A percentile compares a stretch with the other conserved stretches of the same genome.
These are phyloP conservation scores for Tagetes erecta DNA, from an alignment of 129 eudicot genomes.

Conservation along the genomic window DNA sequence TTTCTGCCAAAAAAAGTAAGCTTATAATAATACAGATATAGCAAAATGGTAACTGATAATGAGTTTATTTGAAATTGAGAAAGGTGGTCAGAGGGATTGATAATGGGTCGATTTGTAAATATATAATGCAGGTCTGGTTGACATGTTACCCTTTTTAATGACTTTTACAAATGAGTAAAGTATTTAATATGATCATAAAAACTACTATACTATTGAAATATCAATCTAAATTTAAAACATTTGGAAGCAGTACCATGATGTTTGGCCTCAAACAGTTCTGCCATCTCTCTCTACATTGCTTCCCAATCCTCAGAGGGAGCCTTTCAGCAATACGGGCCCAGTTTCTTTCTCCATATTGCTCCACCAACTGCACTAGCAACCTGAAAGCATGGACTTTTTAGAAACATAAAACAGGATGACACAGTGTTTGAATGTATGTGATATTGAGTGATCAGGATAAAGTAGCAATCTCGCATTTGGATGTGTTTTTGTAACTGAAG, in stretches of 20 bases:
- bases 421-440: background rate
- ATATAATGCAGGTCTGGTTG: background rate
- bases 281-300: constrained; percentile 76
- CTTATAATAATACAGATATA: background rate
- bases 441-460: constrained; percentile 8
- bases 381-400: constrained; percentile 23
- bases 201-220: background rate
- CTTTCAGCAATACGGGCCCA: constrained; percentile 52
- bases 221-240: background rate
- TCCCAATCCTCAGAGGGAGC: constrained; percentile 47
- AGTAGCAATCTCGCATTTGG: background rate
- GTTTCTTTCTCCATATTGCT: constrained; percentile 37
- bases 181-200: background rate
- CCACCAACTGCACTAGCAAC: constrained; percentile 40
- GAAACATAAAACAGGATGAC: background rate
- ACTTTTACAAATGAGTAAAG: constrained; percentile 8
- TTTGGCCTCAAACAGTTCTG: constrained; percentile 57
- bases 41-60: background rate
- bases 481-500: background rate
- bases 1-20: constrained; percentile 30
- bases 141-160: background rate
- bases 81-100: background rate
- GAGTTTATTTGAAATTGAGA: background rate
- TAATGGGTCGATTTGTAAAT: background rate
- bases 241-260: constrained; percentile 41